Evolutionary conservation across 805 yeast genomes (phyloP).

Genomic region (Yamadazyma takamatsuzukensis): DNA sequence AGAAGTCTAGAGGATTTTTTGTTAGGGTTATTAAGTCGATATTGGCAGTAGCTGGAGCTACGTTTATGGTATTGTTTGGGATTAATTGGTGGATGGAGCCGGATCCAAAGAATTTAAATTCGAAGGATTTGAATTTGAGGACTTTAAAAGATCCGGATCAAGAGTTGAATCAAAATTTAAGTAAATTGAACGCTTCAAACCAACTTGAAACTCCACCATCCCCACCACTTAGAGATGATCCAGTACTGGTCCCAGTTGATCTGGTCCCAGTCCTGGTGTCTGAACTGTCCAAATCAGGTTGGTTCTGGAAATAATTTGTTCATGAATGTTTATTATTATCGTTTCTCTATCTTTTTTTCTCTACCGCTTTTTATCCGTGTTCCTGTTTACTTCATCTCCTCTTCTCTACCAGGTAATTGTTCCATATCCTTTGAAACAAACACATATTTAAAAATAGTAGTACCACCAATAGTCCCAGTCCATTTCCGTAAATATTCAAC

Average conservation of each 20-base stretch:
- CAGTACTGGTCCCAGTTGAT: background rate
- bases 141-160: conserved; percentile 10
- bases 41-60: conserved; percentile 24
- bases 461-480: conserved; percentile 82
- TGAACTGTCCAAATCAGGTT: conserved; percentile 7
- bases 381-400: conserved; percentile 14
- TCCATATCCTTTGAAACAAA: conserved; percentile 27
- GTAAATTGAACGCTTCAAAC: too few species aligned
- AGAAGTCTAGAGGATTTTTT: conserved; percentile 4
- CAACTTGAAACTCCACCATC: background rate
- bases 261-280: background rate
- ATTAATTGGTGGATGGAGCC: conserved; percentile 19
- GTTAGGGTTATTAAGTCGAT: conserved; percentile 15
- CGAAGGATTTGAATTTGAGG: too few species aligned
- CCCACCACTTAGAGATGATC: background rate
- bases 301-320: conserved; percentile 14
- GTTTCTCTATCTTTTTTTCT: background rate
- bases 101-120: too few species aligned
- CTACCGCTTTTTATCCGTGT: background rate
- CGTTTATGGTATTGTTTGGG: conserved; percentile 19
- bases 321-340: background rate
- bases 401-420: conserved; percentile 20
- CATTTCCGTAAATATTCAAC: conserved; percentile 63
- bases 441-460: conserved; percentile 56
- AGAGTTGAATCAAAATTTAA: too few species aligned